A percentile compares a stretch with the other conserved stretches of the same genome.
These are phyloP conservation scores for Trichothecium sympodiale DNA, from an alignment of 2,329 filamentous ascomycete genomes.

Conservation along the genomic window DNA sequence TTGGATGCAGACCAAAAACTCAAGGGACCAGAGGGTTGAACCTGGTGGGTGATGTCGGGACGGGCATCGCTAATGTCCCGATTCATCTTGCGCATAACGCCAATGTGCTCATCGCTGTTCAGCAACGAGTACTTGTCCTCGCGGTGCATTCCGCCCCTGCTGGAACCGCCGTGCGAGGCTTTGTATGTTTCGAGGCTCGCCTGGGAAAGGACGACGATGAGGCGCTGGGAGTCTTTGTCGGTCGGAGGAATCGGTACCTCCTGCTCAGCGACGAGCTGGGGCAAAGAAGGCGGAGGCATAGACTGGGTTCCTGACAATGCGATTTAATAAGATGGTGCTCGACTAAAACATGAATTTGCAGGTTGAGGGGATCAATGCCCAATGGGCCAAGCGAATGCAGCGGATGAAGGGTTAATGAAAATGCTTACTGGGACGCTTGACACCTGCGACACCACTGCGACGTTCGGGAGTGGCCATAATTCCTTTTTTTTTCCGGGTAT, in stretches of 20 bases:
- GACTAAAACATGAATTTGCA: too few species aligned
- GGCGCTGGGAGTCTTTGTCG: constrained; percentile 82
- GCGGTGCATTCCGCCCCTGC: constrained; percentile 51
- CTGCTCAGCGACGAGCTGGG: constrained; percentile 88
- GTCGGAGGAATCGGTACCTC: constrained; percentile 70
- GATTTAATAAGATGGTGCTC: constrained; percentile 1
- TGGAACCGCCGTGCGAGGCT: constrained; percentile 62
- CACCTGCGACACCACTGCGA: constrained; percentile 20
- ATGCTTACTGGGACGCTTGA: constrained; percentile 1
- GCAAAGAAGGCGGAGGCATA: constrained; percentile 80
- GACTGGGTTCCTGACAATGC: constrained; percentile 69
- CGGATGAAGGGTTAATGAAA: neutral
- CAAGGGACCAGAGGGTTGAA: constrained; percentile 28
- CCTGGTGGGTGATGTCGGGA: constrained; percentile 97
- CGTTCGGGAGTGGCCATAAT: constrained; percentile 28
- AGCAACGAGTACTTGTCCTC: constrained; percentile 96
- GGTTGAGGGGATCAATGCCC: too few species aligned
- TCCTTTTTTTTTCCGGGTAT: neutral
- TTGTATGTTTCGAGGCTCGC: constrained; percentile 97
- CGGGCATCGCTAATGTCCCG: constrained; percentile 95
- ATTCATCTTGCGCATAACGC: constrained; percentile 99
- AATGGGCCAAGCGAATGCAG: neutral
- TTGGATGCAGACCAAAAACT: constrained; percentile 28
- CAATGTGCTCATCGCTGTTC: constrained; percentile 98
- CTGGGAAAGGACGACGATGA: constrained; percentile 95